Conservation (phyloP, 1,139 yeast species). For the Taphrina wiesneri region DNA sequence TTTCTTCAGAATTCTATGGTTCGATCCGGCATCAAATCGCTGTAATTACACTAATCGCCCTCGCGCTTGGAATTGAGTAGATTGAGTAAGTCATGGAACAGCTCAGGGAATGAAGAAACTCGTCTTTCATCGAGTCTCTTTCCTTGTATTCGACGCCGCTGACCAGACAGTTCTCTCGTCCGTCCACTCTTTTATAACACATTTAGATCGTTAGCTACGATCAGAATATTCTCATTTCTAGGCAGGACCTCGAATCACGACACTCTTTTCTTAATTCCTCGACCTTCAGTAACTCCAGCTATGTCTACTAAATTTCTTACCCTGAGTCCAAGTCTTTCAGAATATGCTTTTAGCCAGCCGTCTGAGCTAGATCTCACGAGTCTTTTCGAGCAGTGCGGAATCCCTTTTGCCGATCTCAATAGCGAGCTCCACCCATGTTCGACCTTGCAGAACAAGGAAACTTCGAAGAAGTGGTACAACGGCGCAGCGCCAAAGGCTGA, state of each 20-base stretch:
- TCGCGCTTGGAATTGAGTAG: conserved; percentile 17
- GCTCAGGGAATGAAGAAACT: no score
- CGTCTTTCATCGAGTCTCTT: no score
- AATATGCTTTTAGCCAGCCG: not conserved
- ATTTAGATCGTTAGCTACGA: not conserved
- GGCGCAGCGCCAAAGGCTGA: conserved; percentile 4
- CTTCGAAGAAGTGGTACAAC: conserved; percentile 1
- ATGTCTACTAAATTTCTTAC: not conserved
- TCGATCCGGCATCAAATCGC: not conserved
- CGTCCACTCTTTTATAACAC: conserved; percentile 8
- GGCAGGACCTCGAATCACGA: conserved; percentile 3
- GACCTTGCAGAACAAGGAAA: not conserved
- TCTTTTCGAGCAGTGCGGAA: conserved; percentile 22
- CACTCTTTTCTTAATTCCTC: not conserved
- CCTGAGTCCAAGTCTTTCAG: not conserved
- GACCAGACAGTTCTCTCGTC: conserved; percentile 13
- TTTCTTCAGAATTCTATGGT: not conserved
- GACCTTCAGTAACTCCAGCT: not conserved
- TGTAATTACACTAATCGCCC: not conserved
- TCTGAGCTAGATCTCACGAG: conserved; percentile 1
- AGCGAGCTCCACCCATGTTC: not conserved
- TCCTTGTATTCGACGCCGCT: not conserved
- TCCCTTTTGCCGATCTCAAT: conserved; percentile 13
- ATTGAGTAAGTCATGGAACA: conserved; percentile 3
- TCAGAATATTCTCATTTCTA: not conserved